Conservation (phyloP, 139 green algal species). For the Micractinium sp. region DNA sequence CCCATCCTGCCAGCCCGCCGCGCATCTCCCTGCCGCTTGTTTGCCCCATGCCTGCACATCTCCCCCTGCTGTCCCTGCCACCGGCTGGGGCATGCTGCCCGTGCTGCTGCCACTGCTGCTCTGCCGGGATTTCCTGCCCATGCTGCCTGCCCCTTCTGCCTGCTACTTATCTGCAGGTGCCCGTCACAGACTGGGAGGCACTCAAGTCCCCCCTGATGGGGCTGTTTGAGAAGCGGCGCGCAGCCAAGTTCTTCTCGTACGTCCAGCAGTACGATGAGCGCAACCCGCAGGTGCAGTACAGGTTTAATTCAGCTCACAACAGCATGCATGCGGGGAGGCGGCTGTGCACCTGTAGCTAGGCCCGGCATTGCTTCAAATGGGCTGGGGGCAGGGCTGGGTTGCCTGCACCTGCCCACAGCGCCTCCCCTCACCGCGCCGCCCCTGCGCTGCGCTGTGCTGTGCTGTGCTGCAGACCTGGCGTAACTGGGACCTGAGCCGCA, state of each 20-base stretch:
- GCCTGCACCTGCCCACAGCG: background rate
- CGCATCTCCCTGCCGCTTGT: no score
- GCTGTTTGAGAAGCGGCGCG: conserved; percentile 97
- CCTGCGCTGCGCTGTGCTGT: background rate
- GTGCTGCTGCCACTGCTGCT: no score
- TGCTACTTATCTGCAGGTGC: conserved; percentile 63
- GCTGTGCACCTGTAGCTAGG: background rate
- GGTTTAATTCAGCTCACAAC: background rate
- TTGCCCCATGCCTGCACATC: no score
- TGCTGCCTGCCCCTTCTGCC: background rate
- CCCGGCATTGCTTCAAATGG: background rate
- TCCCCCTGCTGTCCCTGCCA: no score
- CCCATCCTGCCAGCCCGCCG: no score
- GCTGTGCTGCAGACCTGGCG: conserved; percentile 72
- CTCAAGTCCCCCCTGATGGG: conserved; percentile 93
- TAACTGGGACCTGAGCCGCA: conserved; percentile 82
- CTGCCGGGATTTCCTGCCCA: no score
- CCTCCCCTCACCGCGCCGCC: background rate
- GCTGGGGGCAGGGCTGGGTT: no score
- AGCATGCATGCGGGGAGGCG: background rate
- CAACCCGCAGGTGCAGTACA: conserved; percentile 57
- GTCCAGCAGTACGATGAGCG: conserved; percentile 91
- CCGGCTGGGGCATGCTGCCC: no score
- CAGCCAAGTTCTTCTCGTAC: conserved; percentile 94
- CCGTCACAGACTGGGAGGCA: conserved; percentile 94